Conservation (phyloP, 805 yeast species). For the Metschnikowia borealis region DNA sequence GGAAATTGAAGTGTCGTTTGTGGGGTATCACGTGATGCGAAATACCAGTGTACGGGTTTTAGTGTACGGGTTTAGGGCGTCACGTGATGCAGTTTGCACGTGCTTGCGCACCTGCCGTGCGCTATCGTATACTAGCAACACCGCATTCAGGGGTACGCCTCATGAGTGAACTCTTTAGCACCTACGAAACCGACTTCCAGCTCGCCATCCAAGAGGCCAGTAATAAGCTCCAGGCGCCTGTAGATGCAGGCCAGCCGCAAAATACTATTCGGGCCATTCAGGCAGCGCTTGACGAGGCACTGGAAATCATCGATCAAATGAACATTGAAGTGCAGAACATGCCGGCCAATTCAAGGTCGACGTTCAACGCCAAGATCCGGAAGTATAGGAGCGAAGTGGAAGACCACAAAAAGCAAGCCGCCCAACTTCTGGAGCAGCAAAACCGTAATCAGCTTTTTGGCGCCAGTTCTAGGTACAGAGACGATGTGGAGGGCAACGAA, state of each 20-base stretch:
- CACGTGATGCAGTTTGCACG: not conserved
- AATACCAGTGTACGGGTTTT: too few relatives aligned
- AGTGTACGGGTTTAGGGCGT: not conserved
- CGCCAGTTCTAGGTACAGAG: constrained; percentile 30
- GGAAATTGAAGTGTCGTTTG: too few relatives aligned
- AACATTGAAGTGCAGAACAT: constrained; percentile 79
- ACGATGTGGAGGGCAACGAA: constrained; percentile 22
- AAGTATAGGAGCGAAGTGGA: constrained; percentile 61
- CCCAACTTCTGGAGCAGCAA: constrained; percentile 58
- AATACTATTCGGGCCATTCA: constrained; percentile 58
- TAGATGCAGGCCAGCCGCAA: constrained; percentile 48
- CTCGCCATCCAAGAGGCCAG: constrained; percentile 67
- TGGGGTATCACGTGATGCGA: too few relatives aligned
- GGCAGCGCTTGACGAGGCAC: constrained; percentile 70
- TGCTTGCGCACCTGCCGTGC: not conserved
- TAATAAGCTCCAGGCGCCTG: constrained; percentile 50
- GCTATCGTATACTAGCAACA: not conserved
- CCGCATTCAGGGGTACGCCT: not conserved
- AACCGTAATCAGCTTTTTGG: constrained; percentile 77
- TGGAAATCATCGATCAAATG: constrained; percentile 82
- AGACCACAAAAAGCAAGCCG: constrained; percentile 51
- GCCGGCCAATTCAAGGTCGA: constrained; percentile 69
- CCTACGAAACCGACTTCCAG: constrained; percentile 69
- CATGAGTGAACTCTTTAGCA: constrained; percentile 53
- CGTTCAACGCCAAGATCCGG: constrained; percentile 72